A percentile compares a stretch with the other conserved stretches of the same genome.
Evolutionary conservation across 441 rosid genomes (phyloP).

Genomic region (Sinapis alba): DNA sequence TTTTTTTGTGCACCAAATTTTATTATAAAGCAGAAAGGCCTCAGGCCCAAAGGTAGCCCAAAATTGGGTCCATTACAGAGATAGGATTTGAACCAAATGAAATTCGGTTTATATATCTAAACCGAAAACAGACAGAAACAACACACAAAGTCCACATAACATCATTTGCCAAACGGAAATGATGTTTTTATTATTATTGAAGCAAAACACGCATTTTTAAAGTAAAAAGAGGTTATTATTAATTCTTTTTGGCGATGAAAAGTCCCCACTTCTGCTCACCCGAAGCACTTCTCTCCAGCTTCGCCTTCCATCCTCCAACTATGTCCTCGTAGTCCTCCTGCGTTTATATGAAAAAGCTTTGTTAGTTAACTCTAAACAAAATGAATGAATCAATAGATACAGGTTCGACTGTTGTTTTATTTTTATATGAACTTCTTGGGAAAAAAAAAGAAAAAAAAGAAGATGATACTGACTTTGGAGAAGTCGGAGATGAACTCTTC

Average conservation of each 20-base stretch:
- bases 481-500: slow-evolving; percentile 70
- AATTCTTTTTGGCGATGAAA: slow-evolving; percentile 60
- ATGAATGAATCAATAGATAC: background rate
- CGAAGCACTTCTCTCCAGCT: slow-evolving; percentile 67
- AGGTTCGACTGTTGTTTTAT: background rate
- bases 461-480: slow-evolving; percentile 58
- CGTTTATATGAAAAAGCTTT: background rate
- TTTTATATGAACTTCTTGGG: too few species aligned
- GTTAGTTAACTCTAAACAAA: background rate
- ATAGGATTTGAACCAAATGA: background rate
- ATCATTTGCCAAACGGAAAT: background rate
- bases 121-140: background rate
- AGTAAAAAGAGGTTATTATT: background rate
- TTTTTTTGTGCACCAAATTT: too few species aligned
- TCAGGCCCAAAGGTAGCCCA: too few species aligned
- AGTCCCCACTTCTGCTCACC: slow-evolving; percentile 95
- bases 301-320: slow-evolving; percentile 94
- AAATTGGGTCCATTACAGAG: too few species aligned
- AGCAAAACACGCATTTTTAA: background rate
- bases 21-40: too few species aligned
- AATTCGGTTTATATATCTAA: background rate
- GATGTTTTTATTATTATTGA: slow-evolving; percentile 12
- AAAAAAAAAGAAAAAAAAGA: background rate
- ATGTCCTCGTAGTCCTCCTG: slow-evolving; percentile 95
- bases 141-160: slow-evolving; percentile 12